Conservation (phyloP, 2,329 filamentous ascomycete species). For the Chrysosporium queenslandicum region DNA sequence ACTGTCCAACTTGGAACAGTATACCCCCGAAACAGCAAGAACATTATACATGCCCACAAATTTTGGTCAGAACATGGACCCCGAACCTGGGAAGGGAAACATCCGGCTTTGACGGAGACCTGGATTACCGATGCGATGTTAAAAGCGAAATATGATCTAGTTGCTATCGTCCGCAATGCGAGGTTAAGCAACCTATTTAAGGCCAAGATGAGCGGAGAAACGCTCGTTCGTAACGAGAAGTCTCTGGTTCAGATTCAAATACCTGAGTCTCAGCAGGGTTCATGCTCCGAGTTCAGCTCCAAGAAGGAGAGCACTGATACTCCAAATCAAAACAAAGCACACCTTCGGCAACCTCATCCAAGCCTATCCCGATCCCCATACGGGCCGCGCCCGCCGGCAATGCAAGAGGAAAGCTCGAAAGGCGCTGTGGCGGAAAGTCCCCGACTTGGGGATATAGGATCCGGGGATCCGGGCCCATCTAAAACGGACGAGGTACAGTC, state of each 20-base stretch:
- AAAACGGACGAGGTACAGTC: background rate
- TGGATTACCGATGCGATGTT: slow-evolving; percentile 18
- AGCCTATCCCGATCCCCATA: no score
- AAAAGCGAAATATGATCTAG: background rate
- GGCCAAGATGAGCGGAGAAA: background rate
- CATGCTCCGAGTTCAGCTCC: no score
- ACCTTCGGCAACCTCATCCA: no score
- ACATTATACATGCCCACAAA: slow-evolving; percentile 16
- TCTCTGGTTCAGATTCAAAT: no score
- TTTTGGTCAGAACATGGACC: slow-evolving; percentile 17
- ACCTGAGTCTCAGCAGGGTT: no score
- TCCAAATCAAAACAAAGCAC: background rate
- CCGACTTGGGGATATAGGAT: no score
- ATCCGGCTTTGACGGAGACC: slow-evolving; percentile 15
- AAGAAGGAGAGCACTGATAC: no score
- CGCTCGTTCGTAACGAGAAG: background rate
- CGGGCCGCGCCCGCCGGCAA: no score
- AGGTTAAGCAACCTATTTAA: background rate
- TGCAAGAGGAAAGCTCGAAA: no score
- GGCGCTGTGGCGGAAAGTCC: no score
- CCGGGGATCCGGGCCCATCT: no score
- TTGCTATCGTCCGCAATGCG: background rate
- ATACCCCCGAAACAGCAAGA: slow-evolving; percentile 13
- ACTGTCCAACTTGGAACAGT: slow-evolving; percentile 16
- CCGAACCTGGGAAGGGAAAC: slow-evolving; percentile 14